phyloP scores from a whole-genome alignment of 768 basidiomycete genomes.

The Tricholoma saponaceum region DNA sequence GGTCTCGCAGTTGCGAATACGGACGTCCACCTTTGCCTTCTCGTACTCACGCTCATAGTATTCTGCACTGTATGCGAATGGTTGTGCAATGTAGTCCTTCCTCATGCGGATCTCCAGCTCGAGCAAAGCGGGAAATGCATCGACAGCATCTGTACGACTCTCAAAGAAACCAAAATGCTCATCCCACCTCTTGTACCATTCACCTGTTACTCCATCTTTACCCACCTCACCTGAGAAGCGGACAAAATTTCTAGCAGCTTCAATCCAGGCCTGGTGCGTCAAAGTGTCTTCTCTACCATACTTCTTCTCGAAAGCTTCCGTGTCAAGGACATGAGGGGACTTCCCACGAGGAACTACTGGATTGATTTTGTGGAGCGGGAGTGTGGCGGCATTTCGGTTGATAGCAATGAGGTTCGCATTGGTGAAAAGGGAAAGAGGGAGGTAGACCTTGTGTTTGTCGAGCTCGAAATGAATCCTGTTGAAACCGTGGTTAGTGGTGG shows the following conservation, averaged over 20 bases:
- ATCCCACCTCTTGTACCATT: conserved; percentile 9
- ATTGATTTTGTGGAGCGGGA: conserved; percentile 8
- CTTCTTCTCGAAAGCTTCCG: conserved; percentile 6
- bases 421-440: conserved; percentile 9
- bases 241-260: conserved; percentile 1
- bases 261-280: conserved; percentile 1
- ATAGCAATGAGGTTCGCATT: conserved; percentile 3
- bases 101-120: conserved; percentile 2
- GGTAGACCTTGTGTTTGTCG: conserved; percentile 4
- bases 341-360: not conserved
- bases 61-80: not conserved
- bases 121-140: conserved; percentile 1
- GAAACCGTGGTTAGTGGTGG: not conserved
- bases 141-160: not conserved
- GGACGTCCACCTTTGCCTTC: conserved; percentile 2
- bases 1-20: not conserved
- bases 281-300: conserved; percentile 1
- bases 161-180: conserved; percentile 2
- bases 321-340: conserved; percentile 5
- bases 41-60: conserved; percentile 2
- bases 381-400: not conserved
- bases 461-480: not conserved
- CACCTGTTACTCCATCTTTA: not conserved
- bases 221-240: conserved; percentile 1
- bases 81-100: conserved; percentile 3